These are phyloP conservation scores for Nitzschia palea DNA, from an alignment of 108 stramenopile species.

Conservation along the genomic window DNA sequence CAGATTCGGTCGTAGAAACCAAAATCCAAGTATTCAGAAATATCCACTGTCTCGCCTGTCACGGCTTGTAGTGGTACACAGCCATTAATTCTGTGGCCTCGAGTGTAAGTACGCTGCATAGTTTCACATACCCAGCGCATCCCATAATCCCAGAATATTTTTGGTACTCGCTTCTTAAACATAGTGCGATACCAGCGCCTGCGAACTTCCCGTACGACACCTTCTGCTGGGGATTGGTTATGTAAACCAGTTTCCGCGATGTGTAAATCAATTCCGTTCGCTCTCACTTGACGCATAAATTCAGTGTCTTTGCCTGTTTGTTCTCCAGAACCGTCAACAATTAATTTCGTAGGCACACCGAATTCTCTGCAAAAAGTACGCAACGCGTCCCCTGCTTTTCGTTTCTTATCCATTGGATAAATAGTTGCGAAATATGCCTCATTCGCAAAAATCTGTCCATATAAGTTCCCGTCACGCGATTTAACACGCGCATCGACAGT, in stretches of 20 bases:
- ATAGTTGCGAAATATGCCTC: slow-evolving; percentile 18
- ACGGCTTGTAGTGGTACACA: slow-evolving; percentile 15
- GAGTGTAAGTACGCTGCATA: slow-evolving; percentile 7
- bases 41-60: slow-evolving; percentile 40
- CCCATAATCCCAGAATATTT: slow-evolving; percentile 2
- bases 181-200: slow-evolving; percentile 14
- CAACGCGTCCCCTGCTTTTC: slow-evolving; percentile 29
- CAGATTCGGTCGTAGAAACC: slow-evolving; percentile 40
- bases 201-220: slow-evolving; percentile 20
- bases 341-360: slow-evolving; percentile 33
- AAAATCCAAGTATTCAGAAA: slow-evolving; percentile 45
- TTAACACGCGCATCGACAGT: not conserved
- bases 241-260: slow-evolving; percentile 4
- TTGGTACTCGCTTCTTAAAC: not conserved
- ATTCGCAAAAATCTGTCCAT: slow-evolving; percentile 23
- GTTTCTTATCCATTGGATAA: slow-evolving; percentile 10
- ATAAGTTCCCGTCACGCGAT: slow-evolving; percentile 13
- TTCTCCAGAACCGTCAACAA: slow-evolving; percentile 33
- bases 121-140: slow-evolving; percentile 12
- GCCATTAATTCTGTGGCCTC: not conserved
- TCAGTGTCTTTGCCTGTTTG: not conserved
- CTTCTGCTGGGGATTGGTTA: not conserved
- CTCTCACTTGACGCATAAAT: not conserved
- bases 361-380: slow-evolving; percentile 7
- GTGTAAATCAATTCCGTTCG: slow-evolving; percentile 1